Evolutionary conservation across 495 filamentous ascomycete species (phyloP), one percentile per base, ranked within the genome.

Genomic region (Xeromyces bisporus): DNA sequence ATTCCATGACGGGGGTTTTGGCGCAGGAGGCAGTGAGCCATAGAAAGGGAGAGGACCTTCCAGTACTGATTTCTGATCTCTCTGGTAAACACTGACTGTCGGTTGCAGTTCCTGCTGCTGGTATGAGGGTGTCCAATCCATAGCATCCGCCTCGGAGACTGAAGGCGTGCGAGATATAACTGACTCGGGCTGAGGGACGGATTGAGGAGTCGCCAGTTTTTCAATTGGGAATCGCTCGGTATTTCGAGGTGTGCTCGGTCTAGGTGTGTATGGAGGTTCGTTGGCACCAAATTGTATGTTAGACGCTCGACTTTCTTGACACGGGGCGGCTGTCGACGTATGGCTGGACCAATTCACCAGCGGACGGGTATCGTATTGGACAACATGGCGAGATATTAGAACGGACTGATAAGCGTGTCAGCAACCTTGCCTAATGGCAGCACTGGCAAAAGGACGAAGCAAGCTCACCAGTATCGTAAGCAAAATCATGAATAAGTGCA

Each of bases 81-180:
- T 43, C 17, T 40, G 40, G 11, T 44, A 36, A 17, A 45, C 48
- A 49, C 31, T 52, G 15, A 47, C 32, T 6, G 66, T 47, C 30
- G 66, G 59, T 27, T 42, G 54, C 21, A 64, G 38, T 9, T 56
- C 34, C 31, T 61, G 58, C 12, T 69, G 64, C 14, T 53, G 47
- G n/a, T n/a, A n/a, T 7, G 74, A 73, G 2, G 83, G 82, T 13
- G 75, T 70, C 83, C 83, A 92, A 37, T 92, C 83, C 83, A 92
- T 92, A 39, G 69, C 63, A 32, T 67, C 58, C 5, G 35, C 40
- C 36, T 58, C 55, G 23, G n/a, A n/a, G n/a, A n/a, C n/a, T n/a
- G n/a, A n/a, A n/a, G 48, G 45, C 27, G 43, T 5, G 9, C 20
- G 54, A 26, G 55, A n/a, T n/a, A n/a, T n/a, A n/a, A n/a, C n/a